A percentile compares a stretch with the other conserved stretches of the same genome.
phyloP scores from a whole-genome alignment of 805 yeast species.

The Zygoascus biomembranicola region DNA sequence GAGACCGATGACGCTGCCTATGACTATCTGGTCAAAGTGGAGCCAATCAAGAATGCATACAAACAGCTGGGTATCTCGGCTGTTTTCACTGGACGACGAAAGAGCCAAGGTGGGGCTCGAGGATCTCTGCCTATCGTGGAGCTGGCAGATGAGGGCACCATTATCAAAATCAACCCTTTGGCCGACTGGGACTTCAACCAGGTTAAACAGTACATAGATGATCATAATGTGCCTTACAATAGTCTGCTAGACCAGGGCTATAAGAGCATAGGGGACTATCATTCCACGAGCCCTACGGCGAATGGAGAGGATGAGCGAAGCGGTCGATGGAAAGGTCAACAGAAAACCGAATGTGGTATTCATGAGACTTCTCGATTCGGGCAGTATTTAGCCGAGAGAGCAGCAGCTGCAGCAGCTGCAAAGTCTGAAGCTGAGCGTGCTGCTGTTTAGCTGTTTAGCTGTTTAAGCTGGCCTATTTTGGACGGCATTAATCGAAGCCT shows the following conservation, averaged over 20 bases:
- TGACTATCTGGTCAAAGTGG: constrained; percentile 85
- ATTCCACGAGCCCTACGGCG: constrained; percentile 79
- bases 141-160: constrained; percentile 52
- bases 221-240: constrained; percentile 74
- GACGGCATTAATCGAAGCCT: too few relatives aligned
- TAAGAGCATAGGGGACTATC: constrained; percentile 91
- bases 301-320: constrained; percentile 94
- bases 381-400: constrained; percentile 30
- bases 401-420: background rate
- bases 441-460: too few relatives aligned
- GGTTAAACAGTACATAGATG: constrained; percentile 62
- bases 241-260: constrained; percentile 78
- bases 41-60: constrained; percentile 84
- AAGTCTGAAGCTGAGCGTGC: background rate
- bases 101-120: constrained; percentile 84
- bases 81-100: constrained; percentile 85
- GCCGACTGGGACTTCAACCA: constrained; percentile 72
- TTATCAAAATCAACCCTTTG: constrained; percentile 82
- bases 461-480: too few relatives aligned
- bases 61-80: constrained; percentile 64
- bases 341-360: constrained; percentile 93
- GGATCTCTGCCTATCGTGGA: constrained; percentile 66
- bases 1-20: constrained; percentile 70
- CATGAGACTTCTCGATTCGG: constrained; percentile 75
- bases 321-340: constrained; percentile 94